Base-by-base conservation (phyloP, 306 rosid genomes). In the Oemleria cerasiformis region DNA sequence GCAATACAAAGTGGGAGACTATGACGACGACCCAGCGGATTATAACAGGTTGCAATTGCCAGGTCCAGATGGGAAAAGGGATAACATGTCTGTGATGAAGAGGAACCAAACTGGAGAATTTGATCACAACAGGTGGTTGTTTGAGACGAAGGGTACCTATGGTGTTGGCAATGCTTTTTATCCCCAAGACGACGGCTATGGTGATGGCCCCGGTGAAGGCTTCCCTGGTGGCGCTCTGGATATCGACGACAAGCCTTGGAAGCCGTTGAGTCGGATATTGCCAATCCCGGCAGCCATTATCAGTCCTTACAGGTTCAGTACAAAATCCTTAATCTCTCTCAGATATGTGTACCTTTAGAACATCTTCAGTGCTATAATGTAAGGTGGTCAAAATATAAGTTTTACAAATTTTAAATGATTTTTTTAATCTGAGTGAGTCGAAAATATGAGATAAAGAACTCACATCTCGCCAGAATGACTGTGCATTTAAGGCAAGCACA, bases 141-240 rank as follows among this genome's bases (percentile, higher is more conserved):
- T 92, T 61, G 98, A 92, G 82, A 90, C 92, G 11, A 76, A 81
- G 71, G 98, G 97, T 36, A 92, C 98, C 13, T 92, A 88, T 44
- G 98, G 98, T 0, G 88, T 90, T 50, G 98, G 98, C 0, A 92
- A 87, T 81, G 97, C 97, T 1, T 90, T 80, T 74, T 82, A 90
- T 90, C 84, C 91, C 17, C 85, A 75, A 17, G 89, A 84, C 2
- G 86, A 86, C 4, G 49, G 63, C 69, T 85, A 80, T 20, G 85
- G 64, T 1, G 88, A 79, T 9, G 90, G 74, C 1, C 78, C 72
- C 0, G 67, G 74, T 23, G 91, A 86, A 0, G 83, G 81, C 0
- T 39, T 78, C 0, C 75, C 30, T 4, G 92, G 81, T 11, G 92
- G 83, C 78, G 61, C 75, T 49, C 17, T 90, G 75, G 97, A 90